Conservation (phyloP, 495 filamentous ascomycete species). For the Xylaria castorea region DNA sequence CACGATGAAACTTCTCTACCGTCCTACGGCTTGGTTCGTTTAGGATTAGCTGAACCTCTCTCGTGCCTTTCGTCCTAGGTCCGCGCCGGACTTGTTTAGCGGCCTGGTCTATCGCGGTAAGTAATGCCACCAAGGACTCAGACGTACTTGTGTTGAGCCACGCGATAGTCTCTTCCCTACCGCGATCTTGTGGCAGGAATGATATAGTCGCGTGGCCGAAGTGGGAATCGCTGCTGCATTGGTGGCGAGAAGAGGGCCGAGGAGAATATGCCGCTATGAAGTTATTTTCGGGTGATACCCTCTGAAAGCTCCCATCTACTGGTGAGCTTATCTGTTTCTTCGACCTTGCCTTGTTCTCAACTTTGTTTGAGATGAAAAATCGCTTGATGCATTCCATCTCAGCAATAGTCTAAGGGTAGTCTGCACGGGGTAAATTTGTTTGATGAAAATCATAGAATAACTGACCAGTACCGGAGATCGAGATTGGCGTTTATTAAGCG, state of each 20-base stretch:
- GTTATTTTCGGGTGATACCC: background rate
- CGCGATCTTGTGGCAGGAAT: slow-evolving; percentile 29
- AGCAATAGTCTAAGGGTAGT: background rate
- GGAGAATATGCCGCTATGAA: background rate
- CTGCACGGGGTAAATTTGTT: background rate
- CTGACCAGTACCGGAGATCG: background rate
- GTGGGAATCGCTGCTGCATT: background rate
- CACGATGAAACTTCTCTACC: slow-evolving; percentile 27
- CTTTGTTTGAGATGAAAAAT: background rate
- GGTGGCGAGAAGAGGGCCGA: background rate
- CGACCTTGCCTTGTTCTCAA: background rate
- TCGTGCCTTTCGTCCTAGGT: slow-evolving; percentile 30
- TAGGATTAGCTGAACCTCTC: slow-evolving; percentile 32
- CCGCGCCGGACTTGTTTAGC: slow-evolving; percentile 16
- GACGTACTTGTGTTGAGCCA: slow-evolving; percentile 22
- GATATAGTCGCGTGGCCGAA: background rate
- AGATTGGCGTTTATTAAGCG: background rate
- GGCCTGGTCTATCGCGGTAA: slow-evolving; percentile 27
- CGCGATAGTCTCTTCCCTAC: slow-evolving; percentile 25
- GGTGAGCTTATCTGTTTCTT: background rate
- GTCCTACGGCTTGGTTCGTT: slow-evolving; percentile 29
- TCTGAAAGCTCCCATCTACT: slow-evolving; percentile 7
- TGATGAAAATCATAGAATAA: background rate
- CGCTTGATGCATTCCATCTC: slow-evolving; percentile 8
- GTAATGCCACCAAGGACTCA: slow-evolving; percentile 24